Evolutionary conservation across 1,139 yeast genomes (phyloP), one percentile per base, ranked within the genome.

Genomic region (Hyphopichia khmerensis): DNA sequence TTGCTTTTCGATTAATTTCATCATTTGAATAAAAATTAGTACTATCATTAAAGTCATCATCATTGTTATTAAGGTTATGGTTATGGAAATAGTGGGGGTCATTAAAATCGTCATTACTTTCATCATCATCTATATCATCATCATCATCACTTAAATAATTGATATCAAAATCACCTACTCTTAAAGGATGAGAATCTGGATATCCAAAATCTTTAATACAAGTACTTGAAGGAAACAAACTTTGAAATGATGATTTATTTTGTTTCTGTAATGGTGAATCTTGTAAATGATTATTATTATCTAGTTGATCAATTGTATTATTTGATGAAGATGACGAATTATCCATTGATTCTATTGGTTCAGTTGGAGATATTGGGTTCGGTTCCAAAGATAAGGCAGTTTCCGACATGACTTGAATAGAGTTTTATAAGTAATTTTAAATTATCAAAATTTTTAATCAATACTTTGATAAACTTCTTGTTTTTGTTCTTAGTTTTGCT

Each of bases 171-270:
- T 56, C 48, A 15, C 95, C 95, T 48, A 75, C 75, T 59, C 85
- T 82, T 43, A 86, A 65, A 1, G 91, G 90, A 51, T 87, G 82
- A 33, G 72, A 64, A 17, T 67, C 72, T 4, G 79, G 79, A 57
- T 90, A 90, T 30, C 91, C 97, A 68, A 79, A 90, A 60, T 90
- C 97, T 50, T 80, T 80, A 19, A 87, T 83, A 18, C 77, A 72
- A 8, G 77, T 69, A 44, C 59, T 55, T 15, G 61, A 55, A 2
- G 65, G 67, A 39, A 56, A 57, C 18, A 45, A 39, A 35, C 40
- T 33, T 13, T 26, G 31, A 23, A 38, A 38, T 10, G 40, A 26
- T 4, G 24, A 19, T 26, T 9, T 26, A 9, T 11, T 26, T 11
- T 13, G 10, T 26, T 26, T 26, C n/a, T 11, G 5, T n/a, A n/a